phyloP scores from a whole-genome alignment of 371 early-diverging fungal species.

The Choanephora cucurbitarum region DNA sequence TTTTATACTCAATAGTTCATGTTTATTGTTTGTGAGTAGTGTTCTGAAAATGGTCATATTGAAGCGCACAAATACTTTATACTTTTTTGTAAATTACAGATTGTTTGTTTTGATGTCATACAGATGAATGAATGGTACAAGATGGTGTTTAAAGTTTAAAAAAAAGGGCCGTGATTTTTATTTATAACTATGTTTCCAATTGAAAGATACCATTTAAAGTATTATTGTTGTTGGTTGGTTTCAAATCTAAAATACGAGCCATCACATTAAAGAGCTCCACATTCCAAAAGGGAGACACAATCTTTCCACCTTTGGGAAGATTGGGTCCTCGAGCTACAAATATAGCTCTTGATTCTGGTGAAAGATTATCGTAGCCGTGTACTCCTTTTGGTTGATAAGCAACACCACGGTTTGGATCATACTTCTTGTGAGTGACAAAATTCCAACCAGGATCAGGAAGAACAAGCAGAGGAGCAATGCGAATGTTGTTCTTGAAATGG shows the following conservation, averaged over 20 bases:
- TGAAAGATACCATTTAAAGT: conserved; percentile 33
- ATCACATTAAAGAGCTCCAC: conserved; percentile 45
- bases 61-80: background rate
- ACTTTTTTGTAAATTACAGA: background rate
- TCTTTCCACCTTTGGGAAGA: conserved; percentile 43
- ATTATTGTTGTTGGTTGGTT: conserved; percentile 45
- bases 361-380: conserved; percentile 87
- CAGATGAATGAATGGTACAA: background rate
- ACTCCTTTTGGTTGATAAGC: conserved; percentile 57
- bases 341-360: conserved; percentile 83
- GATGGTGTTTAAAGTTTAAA: background rate
- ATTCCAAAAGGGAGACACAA: conserved; percentile 42
- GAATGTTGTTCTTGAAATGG: conserved; percentile 54
- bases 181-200: background rate
- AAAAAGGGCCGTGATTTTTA: background rate
- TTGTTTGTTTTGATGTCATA: background rate
- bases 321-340: conserved; percentile 84
- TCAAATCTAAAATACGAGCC: conserved; percentile 39
- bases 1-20: conserved; percentile 2
- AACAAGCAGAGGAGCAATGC: conserved; percentile 78
- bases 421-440: conserved; percentile 49
- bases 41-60: background rate
- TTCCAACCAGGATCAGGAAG: conserved; percentile 71
- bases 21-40: too few species aligned
- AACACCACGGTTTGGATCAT: conserved; percentile 25